Conservation (phyloP, 176 grass and related monocot genomes). For the Oryza meyeriana region DNA sequence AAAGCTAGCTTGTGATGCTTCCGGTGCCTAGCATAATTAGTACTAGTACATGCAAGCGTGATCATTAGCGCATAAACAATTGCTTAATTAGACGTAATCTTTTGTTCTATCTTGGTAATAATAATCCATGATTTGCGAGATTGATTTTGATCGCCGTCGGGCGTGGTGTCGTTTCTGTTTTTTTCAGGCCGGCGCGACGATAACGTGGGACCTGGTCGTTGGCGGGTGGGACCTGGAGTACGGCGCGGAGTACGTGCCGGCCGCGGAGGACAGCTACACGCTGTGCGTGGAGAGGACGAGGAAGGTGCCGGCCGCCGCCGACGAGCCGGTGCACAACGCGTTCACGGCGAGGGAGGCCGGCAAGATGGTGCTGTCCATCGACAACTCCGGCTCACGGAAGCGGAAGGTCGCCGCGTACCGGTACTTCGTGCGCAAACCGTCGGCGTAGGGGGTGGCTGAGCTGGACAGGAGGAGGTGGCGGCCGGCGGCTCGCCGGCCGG, state of each 20-base stretch:
- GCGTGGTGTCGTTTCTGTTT: background rate
- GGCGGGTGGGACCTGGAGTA: conserved; percentile 93
- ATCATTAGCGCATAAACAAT: background rate
- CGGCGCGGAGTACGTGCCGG: conserved; percentile 85
- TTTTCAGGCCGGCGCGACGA: conserved; percentile 49
- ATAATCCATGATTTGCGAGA: background rate
- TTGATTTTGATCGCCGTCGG: background rate
- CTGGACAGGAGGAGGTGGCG: background rate
- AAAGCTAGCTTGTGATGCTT: background rate
- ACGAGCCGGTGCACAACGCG: conserved; percentile 70
- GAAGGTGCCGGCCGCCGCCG: conserved; percentile 47
- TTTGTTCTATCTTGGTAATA: background rate
- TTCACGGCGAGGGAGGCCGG: conserved; percentile 82
- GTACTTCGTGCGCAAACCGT: conserved; percentile 84
- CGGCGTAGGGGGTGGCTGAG: background rate
- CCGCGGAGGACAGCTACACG: conserved; percentile 70
- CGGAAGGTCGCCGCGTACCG: conserved; percentile 90
- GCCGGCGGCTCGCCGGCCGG: conserved; percentile 20
- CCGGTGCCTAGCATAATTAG: background rate
- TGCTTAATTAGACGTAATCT: background rate
- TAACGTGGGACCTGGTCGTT: conserved; percentile 91
- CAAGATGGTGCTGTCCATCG: conserved; percentile 91
- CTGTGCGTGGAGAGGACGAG: conserved; percentile 73
- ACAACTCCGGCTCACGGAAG: conserved; percentile 81
- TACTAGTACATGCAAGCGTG: background rate